Base-by-base conservation (phyloP, 108 stramenopile genomes). In the Halocafeteria seosinensis region DNA sequence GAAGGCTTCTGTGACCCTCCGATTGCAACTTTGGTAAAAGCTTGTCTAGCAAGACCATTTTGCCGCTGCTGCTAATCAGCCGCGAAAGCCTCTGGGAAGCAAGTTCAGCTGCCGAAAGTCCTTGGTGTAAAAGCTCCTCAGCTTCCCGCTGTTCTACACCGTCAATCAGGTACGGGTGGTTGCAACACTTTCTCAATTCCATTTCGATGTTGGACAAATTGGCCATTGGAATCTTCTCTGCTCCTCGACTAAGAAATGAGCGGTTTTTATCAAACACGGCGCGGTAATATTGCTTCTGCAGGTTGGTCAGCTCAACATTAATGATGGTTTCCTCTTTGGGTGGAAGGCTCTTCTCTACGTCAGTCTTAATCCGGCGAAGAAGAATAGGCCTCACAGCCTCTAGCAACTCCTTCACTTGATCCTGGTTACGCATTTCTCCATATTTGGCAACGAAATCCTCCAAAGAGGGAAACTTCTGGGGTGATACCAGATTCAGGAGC, bases 31-130 rank as follows among this genome's bases (percentile, higher is more conserved):
- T 94, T 50, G 94, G 94, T 3, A 99, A 72, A 17, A 99, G 86
- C 80, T 99, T 99, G 80, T 96, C 94, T 47, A 99, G 76, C 26
- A 99, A 72, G 5, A 99, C 92, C 90, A 99, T 92, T 75, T 99
- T 99, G 5, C 97, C 97, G n/a, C 30, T 33, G 24, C 36, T 50
- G 5, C 32, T 27, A 38, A 67, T 60, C 30, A 65, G 25, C 1
- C 34, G 33, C 66, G 42, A 23, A 21, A 62, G 33, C 0, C 33
- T 12, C 4, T 34, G 37, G 0, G 17, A 26, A 5, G 37, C 60
- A 3, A 66, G 8, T 28, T 34, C 53, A 5, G 53, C 53, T 4
- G 62, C 59, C 2, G 32, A 28, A 31, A 47, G 25, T 31, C 47
- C 58, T 61, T 85, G 83, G 50, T 81, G 78, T 38, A 72, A 84